Base-by-base conservation (phyloP, 768 basidiomycete species). In the Agaricus sinodeliciosus region DNA sequence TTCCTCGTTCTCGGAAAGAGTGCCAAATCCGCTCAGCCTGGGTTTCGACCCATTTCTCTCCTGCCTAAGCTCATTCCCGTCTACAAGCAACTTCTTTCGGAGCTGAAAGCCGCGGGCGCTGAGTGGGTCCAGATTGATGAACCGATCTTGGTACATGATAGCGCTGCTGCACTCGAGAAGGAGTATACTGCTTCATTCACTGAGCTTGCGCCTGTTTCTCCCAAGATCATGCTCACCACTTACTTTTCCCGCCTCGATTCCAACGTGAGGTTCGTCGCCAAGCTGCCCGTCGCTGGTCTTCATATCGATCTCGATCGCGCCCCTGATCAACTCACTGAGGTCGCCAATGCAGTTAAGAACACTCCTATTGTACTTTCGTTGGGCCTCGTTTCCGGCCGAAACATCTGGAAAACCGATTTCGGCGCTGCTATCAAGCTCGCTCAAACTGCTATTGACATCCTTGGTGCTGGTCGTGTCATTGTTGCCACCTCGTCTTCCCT, bases 361-460 rank as follows among this genome's bases (percentile, higher is more conserved):
- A 94, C 92, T 59, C 72, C 70, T 63, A 79, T 93, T 57, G 65
- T 85, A 58, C 80, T 99, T 48, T 98, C 96, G 37, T 85, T 98
- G 57, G 96, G 96, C 72, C 69, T 97, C 57, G 90, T 99, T 58
- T 98, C 96, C 42, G 96, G 96, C 50, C 93, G 96, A 67, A 97
- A 97, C 80, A 91, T 99, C 76, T 99, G 96, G 96, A 99, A 98
- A 84, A 87, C 83, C 57, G 94, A 98, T 72, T 85, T 98, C 62
- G 74, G 78, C 58, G 84, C 82, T 50, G 85, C 91, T 54, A 80
- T 94, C 72, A 85, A 85, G 67, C 72, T 81, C 43, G 90, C 81
- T 51, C 85, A 94, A 74, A 87, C 85, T 69, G 94, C 91, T 43
- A 75, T 96, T 62, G 82, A 84, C 49, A 76, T 75, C 39, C 85